Conservation (phyloP, 306 rosid species). For the Cicer judaicum region DNA sequence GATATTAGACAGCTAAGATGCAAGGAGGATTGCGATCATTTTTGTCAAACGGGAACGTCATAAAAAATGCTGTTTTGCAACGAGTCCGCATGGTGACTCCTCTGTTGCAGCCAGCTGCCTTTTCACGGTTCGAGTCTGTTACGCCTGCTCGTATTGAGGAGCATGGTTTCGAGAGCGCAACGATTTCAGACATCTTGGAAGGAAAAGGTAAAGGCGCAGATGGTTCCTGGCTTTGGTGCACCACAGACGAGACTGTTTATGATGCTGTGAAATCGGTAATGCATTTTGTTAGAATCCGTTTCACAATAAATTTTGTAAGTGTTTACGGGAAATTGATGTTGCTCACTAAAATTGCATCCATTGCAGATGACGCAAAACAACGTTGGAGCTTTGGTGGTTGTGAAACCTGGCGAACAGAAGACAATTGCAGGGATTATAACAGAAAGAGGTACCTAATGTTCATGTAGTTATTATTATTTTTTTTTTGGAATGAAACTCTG, state of each 20-base stretch:
- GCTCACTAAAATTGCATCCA: conserved; percentile 19
- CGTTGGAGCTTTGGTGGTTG: conserved; percentile 97
- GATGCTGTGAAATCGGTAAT: conserved; percentile 98
- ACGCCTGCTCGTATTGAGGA: conserved; percentile 78
- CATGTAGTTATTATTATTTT: not conserved
- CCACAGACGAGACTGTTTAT: conserved; percentile 86
- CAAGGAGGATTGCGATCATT: conserved; percentile 77
- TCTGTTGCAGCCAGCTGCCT: conserved; percentile 64
- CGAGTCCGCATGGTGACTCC: conserved; percentile 79
- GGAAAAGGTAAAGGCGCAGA: conserved; percentile 86
- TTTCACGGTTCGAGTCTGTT: conserved; percentile 67
- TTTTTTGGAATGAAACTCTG: not conserved
- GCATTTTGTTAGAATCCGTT: conserved; percentile 35
- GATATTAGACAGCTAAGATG: conserved; percentile 61
- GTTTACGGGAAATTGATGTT: conserved; percentile 22
- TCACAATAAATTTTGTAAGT: conserved; percentile 13
- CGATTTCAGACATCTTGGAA: conserved; percentile 74
- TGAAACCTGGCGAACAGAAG: conserved; percentile 76
- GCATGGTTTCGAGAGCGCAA: conserved; percentile 98
- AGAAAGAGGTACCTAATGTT: conserved; percentile 73
- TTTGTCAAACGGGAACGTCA: conserved; percentile 63
- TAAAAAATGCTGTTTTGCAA: conserved; percentile 80
- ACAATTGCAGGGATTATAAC: conserved; percentile 93
- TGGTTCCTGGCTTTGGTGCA: conserved; percentile 99
- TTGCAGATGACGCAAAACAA: conserved; percentile 96